Evolutionary conservation across 179 eudicot species (phyloP).

Genomic region (Heliamphora pulchella): DNA sequence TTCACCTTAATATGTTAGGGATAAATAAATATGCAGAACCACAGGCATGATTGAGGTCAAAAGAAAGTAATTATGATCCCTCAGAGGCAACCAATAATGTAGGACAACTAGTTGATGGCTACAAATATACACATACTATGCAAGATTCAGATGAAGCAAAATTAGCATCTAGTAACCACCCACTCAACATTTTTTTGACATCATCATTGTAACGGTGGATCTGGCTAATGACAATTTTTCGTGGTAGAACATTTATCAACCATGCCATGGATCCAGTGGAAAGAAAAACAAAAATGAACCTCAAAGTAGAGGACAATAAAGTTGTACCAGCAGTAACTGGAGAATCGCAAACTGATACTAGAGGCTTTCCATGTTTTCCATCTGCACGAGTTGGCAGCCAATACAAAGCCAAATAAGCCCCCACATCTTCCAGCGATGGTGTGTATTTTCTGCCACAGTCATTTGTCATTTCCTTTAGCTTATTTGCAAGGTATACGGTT

Average conservation of each 20-base stretch:
- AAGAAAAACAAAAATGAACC: conserved; percentile 6
- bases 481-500: neutral
- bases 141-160: neutral
- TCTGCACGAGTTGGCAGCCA: conserved; percentile 89
- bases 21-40: conserved; percentile 1
- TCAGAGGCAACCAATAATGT: conserved; percentile 1
- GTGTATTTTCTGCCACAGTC: conserved; percentile 55
- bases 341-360: conserved; percentile 52
- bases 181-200: neutral
- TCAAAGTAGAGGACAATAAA: neutral
- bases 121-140: neutral
- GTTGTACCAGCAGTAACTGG: conserved; percentile 72
- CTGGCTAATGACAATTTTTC: neutral
- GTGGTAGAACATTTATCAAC: conserved; percentile 1
- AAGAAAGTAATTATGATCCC: conserved; percentile 1
- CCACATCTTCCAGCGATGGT: conserved; percentile 83
- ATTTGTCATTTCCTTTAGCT: conserved; percentile 14
- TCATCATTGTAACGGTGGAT: too few relatives aligned
- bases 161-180: neutral
- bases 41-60: neutral
- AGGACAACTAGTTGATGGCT: conserved; percentile 10
- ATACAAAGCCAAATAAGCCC: conserved; percentile 61
- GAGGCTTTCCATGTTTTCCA: conserved; percentile 64
- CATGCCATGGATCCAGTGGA: conserved; percentile 11
- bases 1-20: conserved; percentile 17